phyloP scores from a whole-genome alignment of 192 early-diverging fungal species.

The Coemansia reversa region DNA sequence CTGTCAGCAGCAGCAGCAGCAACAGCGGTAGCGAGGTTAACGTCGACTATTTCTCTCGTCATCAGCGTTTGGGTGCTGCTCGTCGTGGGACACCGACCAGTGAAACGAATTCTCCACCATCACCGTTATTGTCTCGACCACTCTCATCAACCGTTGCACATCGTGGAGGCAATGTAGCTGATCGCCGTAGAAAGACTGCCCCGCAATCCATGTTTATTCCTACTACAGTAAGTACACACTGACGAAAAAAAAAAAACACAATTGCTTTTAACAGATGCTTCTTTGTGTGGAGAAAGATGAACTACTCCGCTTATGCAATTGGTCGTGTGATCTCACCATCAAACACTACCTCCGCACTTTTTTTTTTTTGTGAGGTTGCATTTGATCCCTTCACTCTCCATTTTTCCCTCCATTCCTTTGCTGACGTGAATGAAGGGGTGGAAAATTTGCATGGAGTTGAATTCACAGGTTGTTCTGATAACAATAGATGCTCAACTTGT shows the following conservation, averaged over 20 bases:
- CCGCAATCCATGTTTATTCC: constrained; percentile 42
- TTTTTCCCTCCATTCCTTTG: no score
- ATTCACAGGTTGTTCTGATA: no score
- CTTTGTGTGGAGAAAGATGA: no score
- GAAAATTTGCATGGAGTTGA: no score
- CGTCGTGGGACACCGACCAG: no score
- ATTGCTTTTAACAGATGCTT: background rate
- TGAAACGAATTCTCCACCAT: constrained; percentile 1
- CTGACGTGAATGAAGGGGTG: no score
- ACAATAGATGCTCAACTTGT: no score
- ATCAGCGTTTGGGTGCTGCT: constrained; percentile 8
- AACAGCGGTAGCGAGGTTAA: constrained; percentile 2
- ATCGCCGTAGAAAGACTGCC: constrained; percentile 36
- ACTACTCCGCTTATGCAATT: no score
- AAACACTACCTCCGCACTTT: no score
- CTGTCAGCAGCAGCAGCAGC: constrained; percentile 12
- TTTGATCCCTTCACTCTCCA: no score
- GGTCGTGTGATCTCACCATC: no score
- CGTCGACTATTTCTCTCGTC: constrained; percentile 19
- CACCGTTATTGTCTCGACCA: constrained; percentile 2
- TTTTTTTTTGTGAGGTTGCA: no score
- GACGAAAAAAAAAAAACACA: background rate
- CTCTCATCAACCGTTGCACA: constrained; percentile 1
- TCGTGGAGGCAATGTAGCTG: constrained; percentile 15
- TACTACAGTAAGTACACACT: constrained; percentile 28